phyloP scores from a whole-genome alignment of 768 basidiomycete genomes.

The Cystobasidium onofrii region DNA sequence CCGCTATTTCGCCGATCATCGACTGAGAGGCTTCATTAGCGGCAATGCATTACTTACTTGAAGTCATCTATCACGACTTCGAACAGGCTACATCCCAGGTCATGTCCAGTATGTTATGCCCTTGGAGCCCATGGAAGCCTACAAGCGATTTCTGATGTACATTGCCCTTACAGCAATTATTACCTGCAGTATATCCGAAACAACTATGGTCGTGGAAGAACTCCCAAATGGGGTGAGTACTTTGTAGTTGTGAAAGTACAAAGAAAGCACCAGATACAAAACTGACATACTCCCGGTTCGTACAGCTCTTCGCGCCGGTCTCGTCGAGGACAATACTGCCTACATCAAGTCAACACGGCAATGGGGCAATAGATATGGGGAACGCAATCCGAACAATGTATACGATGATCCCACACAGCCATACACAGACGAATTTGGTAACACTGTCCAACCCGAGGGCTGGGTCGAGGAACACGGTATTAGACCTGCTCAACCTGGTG shows the following conservation, averaged over 20 bases:
- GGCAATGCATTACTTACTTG: background rate
- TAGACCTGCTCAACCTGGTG: slow-evolving; percentile 18
- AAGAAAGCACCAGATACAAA: background rate
- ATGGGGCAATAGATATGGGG: slow-evolving; percentile 42
- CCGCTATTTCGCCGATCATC: background rate
- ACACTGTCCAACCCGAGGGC: background rate
- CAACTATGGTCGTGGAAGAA: slow-evolving; percentile 39
- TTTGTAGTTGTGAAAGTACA: background rate
- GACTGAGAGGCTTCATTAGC: background rate
- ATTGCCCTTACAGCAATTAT: slow-evolving; percentile 19
- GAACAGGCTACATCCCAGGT: slow-evolving; percentile 41
- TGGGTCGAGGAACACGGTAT: slow-evolving; percentile 29
- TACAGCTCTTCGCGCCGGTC: slow-evolving; percentile 38
- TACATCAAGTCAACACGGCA: slow-evolving; percentile 36
- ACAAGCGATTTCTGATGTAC: no score
- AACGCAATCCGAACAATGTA: slow-evolving; percentile 27
- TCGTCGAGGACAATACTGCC: slow-evolving; percentile 35
- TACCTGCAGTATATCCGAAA: slow-evolving; percentile 42
- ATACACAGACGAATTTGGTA: slow-evolving; percentile 8
- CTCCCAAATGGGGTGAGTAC: slow-evolving; percentile 39
- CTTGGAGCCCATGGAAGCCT: no score
- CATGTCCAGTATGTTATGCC: slow-evolving; percentile 35
- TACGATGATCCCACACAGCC: slow-evolving; percentile 16
- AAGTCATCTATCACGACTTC: no score
- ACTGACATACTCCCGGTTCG: background rate